Evolutionary conservation across 192 early-diverging fungal genomes (phyloP), one percentile per base, ranked within the genome.

Genomic region (Radiomyces spectabilis): DNA sequence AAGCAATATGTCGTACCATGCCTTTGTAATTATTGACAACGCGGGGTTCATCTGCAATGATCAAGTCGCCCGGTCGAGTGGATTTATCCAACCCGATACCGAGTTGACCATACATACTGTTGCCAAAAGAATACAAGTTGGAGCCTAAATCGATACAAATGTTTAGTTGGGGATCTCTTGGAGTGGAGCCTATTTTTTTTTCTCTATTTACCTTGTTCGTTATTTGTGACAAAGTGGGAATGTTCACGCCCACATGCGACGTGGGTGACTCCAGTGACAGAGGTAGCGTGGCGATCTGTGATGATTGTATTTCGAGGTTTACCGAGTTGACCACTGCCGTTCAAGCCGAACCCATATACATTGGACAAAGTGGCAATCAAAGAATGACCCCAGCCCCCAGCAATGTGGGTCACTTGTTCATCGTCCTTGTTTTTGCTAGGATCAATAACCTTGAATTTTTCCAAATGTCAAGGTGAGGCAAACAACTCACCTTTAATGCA

Each of bases 91-190:
- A 47, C 15, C 68, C 75, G 2, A 76, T 34, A 1, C 85, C 85
- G 25, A 87, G 59, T 57, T 87, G 85, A 3, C 85, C 85, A 47
- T 80, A 84, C 66, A 83, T 81, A 26, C 75, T 79, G 65, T 75
- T 82, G 10, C 85, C 85, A 50, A 83, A 83, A 1, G 74, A 73
- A 51, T 75, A 68, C 6, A 87, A 53, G 0, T 32, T 8, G 2
- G 52, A 34, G 12, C 29, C 39, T 41, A n/a, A n/a, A 18, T 27
- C 4, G 16, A 2, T 21, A 21, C 1, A 19, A 45, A n/a, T n/a
- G n/a, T n/a, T n/a, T n/a, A n/a, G n/a, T n/a, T n/a, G n/a, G n/a
- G n/a, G n/a, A n/a, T n/a, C n/a, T n/a, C n/a, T 25, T 4, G 10
- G 22, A 0, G 12, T 3, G 4, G 45, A 2, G 10, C 4, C 3